phyloP scores from a whole-genome alignment of 2,329 filamentous ascomycete species.

The Fusarium illudens region DNA sequence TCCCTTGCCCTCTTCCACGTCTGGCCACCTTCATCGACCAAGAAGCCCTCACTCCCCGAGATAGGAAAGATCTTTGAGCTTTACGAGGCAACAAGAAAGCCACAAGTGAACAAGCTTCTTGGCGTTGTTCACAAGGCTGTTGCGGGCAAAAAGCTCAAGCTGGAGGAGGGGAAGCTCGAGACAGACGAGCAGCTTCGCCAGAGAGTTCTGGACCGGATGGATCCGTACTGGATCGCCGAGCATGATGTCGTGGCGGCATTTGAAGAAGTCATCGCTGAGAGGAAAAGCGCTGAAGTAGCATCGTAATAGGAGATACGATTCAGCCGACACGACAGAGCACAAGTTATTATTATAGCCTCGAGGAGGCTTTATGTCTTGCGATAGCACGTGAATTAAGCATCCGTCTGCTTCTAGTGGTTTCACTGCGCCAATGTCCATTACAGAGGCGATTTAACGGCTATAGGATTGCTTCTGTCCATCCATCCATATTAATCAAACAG shows the following conservation, averaged over 20 bases:
- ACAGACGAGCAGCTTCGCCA: neutral
- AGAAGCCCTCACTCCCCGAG: neutral
- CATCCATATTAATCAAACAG: too few relatives aligned
- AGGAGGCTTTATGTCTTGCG: too few relatives aligned
- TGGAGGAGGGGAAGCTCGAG: neutral
- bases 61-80: neutral
- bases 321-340: too few relatives aligned
- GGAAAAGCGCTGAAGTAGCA: neutral
- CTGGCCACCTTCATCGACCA: neutral
- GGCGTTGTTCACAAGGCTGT: neutral
- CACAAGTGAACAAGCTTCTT: neutral
- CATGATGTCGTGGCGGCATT: neutral
- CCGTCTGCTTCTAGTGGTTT: too few relatives aligned
- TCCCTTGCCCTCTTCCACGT: neutral
- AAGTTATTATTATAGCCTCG: too few relatives aligned
- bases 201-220: neutral
- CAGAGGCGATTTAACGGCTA: too few relatives aligned
- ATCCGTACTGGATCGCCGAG: neutral
- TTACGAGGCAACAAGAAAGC: neutral
- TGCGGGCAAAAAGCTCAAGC: neutral
- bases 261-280: neutral
- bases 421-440: too few relatives aligned
- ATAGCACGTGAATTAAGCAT: too few relatives aligned
- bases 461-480: too few relatives aligned
- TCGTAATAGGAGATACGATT: too few relatives aligned